These are phyloP conservation scores for Russula abietina DNA, from an alignment of 768 basidiomycete species.

Conservation along the genomic window DNA sequence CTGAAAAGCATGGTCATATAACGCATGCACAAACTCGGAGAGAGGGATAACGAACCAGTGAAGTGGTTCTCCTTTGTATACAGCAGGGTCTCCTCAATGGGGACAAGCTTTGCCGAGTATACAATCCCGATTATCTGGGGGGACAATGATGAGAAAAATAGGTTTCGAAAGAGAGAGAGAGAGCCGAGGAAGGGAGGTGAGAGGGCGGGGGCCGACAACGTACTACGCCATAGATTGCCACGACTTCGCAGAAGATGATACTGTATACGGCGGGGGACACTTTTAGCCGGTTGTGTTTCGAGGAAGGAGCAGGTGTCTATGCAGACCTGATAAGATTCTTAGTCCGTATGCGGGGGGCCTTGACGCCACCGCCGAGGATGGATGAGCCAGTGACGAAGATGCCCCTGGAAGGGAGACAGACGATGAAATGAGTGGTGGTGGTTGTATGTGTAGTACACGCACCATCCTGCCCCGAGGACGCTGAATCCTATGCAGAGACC, in stretches of 20 bases:
- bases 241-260: conserved; percentile 99
- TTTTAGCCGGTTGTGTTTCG: no score
- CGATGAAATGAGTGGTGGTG: neutral
- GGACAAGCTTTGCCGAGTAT: conserved; percentile 74
- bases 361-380: conserved; percentile 91
- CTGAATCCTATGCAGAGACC: conserved; percentile 91
- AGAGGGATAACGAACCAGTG: conserved; percentile 50
- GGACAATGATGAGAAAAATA: neutral
- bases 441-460: conserved; percentile 30
- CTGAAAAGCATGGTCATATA: conserved; percentile 35
- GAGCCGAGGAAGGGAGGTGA: neutral
- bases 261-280: conserved; percentile 35
- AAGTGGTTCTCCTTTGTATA: conserved; percentile 89
- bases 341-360: conserved; percentile 88
- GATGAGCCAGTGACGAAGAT: conserved; percentile 97
- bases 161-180: neutral
- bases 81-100: conserved; percentile 55
- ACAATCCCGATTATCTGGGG: conserved; percentile 93
- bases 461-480: conserved; percentile 96
- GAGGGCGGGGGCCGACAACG: conserved; percentile 27
- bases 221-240: conserved; percentile 96
- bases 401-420: conserved; percentile 55
- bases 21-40: conserved; percentile 16
- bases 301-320: neutral
- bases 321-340: conserved; percentile 94